phyloP scores from a whole-genome alignment of 352 stramenopile genomes.

The Thalassiosira hispida region DNA sequence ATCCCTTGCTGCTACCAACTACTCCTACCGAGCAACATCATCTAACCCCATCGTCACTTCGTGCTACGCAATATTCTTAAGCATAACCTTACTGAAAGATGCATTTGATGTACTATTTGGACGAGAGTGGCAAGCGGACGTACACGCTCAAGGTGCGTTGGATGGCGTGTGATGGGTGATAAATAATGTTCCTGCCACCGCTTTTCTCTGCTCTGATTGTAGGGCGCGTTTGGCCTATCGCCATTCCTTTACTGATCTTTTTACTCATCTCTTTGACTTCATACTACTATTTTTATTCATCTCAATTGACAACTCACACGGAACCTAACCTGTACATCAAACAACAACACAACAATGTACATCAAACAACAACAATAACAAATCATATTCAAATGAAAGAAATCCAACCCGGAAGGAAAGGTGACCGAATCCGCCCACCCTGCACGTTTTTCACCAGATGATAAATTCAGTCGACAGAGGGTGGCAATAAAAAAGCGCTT shows the following conservation, averaged over 20 bases:
- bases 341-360: neutral
- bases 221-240: neutral
- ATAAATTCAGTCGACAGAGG: conserved; percentile 99
- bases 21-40: no score
- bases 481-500: conserved; percentile 99
- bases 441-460: conserved; percentile 98
- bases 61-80: neutral
- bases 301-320: no score
- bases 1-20: no score
- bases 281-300: no score
- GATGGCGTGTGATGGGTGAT: neutral
- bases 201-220: no score
- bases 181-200: neutral
- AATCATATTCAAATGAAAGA: conserved; percentile 81
- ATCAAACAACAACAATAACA: conserved; percentile 17
- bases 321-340: no score
- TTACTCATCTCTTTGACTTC: no score
- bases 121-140: conserved; percentile 94
- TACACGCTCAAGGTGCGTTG: conserved; percentile 97
- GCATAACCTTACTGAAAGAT: conserved; percentile 75
- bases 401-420: conserved; percentile 91
- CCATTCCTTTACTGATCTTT: neutral
- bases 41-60: no score
- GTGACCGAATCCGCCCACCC: conserved; percentile 96
- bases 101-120: conserved; percentile 99